Percentiles rank a stretch among this genome's conserved stretches.
These are phyloP conservation scores for Blastocystis sp. DNA, from an alignment of 352 stramenopile genomes.

Conservation along the genomic window DNA sequence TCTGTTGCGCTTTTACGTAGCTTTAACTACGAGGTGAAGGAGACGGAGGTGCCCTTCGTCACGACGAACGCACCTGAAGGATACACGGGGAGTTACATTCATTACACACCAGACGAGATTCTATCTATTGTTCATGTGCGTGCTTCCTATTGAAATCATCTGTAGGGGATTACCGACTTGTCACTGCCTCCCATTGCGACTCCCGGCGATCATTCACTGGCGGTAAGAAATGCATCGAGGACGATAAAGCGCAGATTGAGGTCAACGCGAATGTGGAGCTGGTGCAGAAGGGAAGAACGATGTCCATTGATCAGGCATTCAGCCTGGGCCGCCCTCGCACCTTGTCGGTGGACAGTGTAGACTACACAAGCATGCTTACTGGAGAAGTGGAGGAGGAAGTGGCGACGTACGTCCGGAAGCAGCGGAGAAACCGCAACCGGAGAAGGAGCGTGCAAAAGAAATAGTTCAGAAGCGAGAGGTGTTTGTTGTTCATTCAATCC, in stretches of 20 bases:
- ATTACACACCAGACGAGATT: slow-evolving; percentile 51
- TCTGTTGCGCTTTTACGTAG: background rate
- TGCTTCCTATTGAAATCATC: background rate
- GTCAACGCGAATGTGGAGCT: slow-evolving; percentile 35
- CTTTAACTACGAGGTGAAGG: slow-evolving; percentile 8
- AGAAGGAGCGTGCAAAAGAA: background rate
- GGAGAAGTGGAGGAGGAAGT: slow-evolving; percentile 65
- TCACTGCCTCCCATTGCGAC: slow-evolving; percentile 55
- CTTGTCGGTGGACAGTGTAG: slow-evolving; percentile 61
- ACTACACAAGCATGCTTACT: slow-evolving; percentile 65
- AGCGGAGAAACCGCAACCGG: slow-evolving; percentile 39
- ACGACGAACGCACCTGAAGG: background rate
- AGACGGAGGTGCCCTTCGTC: slow-evolving; percentile 19
- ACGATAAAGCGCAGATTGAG: slow-evolving; percentile 12
- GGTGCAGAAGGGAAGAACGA: slow-evolving; percentile 68
- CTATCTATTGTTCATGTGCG: slow-evolving; percentile 26
- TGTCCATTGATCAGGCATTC: slow-evolving; percentile 68
- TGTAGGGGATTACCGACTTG: slow-evolving; percentile 47
- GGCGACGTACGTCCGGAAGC: slow-evolving; percentile 36
- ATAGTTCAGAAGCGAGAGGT: background rate
- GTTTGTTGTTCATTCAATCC: background rate
- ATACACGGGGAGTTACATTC: slow-evolving; percentile 7
- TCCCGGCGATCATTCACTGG: slow-evolving; percentile 53
- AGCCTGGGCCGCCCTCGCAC: slow-evolving; percentile 37
- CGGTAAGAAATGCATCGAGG: background rate